Percentiles rank a stretch among this genome's conserved stretches.
Conservation (phyloP, 2,329 filamentous ascomycete species). For the Alternaria consortialis region DNA sequence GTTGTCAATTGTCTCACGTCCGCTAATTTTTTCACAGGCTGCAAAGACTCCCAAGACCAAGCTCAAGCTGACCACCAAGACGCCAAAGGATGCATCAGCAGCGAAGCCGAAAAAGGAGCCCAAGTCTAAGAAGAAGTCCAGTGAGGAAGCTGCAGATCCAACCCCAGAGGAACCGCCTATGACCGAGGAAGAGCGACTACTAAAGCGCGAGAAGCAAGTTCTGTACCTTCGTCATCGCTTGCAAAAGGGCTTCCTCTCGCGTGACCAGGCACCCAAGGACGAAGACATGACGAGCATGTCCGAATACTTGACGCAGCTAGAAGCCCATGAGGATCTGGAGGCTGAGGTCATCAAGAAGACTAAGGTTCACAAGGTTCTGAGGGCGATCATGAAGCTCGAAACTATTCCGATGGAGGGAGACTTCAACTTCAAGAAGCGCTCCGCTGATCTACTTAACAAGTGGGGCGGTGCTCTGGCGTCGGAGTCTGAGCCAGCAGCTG, state of each 20-base stretch:
- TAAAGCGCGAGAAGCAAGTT: conserved; percentile 73
- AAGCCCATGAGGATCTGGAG: conserved; percentile 82
- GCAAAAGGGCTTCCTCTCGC: conserved; percentile 89
- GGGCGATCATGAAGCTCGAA: conserved; percentile 88
- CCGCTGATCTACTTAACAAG: conserved; percentile 78
- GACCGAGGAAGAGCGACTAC: conserved; percentile 63
- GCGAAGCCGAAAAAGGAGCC: conserved; percentile 68
- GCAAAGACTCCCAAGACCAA: conserved; percentile 62
- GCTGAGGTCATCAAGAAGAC: conserved; percentile 87
- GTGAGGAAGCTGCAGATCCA: conserved; percentile 65
- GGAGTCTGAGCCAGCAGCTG: conserved; percentile 37
- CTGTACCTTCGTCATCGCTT: conserved; percentile 93
- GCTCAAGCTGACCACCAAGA: conserved; percentile 57
- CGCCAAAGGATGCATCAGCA: conserved; percentile 48
- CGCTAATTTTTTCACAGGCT: conserved; percentile 50
- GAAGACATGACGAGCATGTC: conserved; percentile 83
- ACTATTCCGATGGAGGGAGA: conserved; percentile 83
- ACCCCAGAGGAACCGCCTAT: conserved; percentile 62
- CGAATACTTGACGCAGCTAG: conserved; percentile 80
- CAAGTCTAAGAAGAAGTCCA: conserved; percentile 62
- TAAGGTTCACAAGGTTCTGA: conserved; percentile 99
- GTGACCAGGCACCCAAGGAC: conserved; percentile 85
- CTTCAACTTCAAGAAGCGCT: conserved; percentile 86
- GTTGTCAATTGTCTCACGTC: not conserved
- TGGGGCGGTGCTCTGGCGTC: conserved; percentile 80